Conservation (phyloP, 805 yeast species). For the Barnettozyma sucrosica region DNA sequence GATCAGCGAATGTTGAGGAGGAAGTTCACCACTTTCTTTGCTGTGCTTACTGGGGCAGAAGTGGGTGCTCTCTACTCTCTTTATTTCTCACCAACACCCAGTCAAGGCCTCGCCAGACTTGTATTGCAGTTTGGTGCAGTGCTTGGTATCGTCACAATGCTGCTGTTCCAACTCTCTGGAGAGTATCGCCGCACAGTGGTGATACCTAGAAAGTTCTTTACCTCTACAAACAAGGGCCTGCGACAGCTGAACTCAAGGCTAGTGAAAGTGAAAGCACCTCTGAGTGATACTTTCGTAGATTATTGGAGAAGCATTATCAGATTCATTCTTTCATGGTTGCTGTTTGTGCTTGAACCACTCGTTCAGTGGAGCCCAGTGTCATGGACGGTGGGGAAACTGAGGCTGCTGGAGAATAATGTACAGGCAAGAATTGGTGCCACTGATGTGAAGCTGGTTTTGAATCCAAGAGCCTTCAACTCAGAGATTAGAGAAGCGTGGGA, state of each 20-base stretch:
- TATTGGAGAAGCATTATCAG: conserved; percentile 27
- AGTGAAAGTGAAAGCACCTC: conserved; percentile 49
- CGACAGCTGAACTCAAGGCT: conserved; percentile 75
- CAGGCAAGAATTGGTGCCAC: conserved; percentile 68
- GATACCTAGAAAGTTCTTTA: conserved; percentile 70
- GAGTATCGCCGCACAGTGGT: conserved; percentile 83
- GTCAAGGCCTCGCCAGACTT: conserved; percentile 34
- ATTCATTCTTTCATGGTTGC: conserved; percentile 16
- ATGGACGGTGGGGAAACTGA: conserved; percentile 13
- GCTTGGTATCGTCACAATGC: conserved; percentile 59
- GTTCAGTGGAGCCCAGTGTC: not conserved
- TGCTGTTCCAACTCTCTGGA: conserved; percentile 80
- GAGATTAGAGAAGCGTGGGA: conserved; percentile 94
- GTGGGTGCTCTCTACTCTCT: conserved; percentile 36
- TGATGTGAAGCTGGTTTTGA: conserved; percentile 75
- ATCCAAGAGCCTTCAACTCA: conserved; percentile 75
- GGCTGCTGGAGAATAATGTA: conserved; percentile 29
- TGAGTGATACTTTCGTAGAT: conserved; percentile 33
- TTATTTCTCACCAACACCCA: conserved; percentile 32
- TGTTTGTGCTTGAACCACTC: conserved; percentile 13
- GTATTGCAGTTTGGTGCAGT: conserved; percentile 49
- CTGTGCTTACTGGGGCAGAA: conserved; percentile 35
- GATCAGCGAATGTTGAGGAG: conserved; percentile 60
- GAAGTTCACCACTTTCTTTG: conserved; percentile 35
- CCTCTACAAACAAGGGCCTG: conserved; percentile 83